These are phyloP conservation scores for Paraurostyla sp. DNA, from an alignment of 73 alveolate genomes.

Conservation along the genomic window DNA sequence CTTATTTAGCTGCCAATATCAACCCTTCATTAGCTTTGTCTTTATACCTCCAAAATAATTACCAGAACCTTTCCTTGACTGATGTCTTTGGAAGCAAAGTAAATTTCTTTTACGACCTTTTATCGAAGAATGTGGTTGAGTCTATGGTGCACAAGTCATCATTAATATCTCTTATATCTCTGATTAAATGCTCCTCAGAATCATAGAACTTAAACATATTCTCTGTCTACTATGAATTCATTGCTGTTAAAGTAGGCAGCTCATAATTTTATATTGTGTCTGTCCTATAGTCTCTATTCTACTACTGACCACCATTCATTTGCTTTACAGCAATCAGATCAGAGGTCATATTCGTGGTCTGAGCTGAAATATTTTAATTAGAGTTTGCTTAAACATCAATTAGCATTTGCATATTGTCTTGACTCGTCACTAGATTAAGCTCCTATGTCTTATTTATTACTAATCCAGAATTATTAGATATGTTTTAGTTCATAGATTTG, in stretches of 20 bases:
- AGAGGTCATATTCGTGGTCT: no score
- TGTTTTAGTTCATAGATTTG: no score
- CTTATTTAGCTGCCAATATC: constrained; percentile 61
- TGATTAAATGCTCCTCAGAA: constrained; percentile 15
- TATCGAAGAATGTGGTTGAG: constrained; percentile 5
- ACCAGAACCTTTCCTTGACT: constrained; percentile 26
- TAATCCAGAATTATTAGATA: no score
- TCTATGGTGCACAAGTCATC: constrained; percentile 15
- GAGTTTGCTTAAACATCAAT: no score
- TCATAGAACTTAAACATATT: background rate
- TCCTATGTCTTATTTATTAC: no score
- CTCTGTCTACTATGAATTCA: background rate
- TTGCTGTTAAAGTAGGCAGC: background rate
- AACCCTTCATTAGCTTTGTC: constrained; percentile 14
- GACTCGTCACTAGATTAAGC: no score
- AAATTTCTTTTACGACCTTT: constrained; percentile 40
- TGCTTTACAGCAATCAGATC: no score
- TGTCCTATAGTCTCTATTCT: background rate
- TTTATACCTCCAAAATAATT: constrained; percentile 58
- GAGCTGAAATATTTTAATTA: no score
- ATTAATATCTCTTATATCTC: constrained; percentile 8
- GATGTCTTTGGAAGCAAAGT: background rate
- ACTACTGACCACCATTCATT: background rate
- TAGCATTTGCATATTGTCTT: no score
- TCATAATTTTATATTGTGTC: no score